Evolutionary conservation across 441 rosid genomes (phyloP).

Genomic region (Syzygium syzygioides): DNA sequence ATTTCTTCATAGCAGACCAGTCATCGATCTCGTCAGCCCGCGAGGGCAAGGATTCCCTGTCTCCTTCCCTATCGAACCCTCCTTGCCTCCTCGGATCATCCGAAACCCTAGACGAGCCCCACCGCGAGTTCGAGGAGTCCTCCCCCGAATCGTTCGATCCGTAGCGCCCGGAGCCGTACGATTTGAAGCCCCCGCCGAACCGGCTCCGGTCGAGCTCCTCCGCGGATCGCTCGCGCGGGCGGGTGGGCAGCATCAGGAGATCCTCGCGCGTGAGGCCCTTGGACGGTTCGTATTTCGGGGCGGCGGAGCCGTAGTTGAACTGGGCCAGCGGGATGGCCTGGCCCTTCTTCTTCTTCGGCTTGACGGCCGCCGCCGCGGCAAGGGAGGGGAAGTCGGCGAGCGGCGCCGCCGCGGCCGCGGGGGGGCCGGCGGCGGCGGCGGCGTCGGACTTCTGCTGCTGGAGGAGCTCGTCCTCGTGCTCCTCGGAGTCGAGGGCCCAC

Average conservation of each 20-base stretch:
- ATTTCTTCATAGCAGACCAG: slow-evolving; percentile 68
- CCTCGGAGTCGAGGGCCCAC: slow-evolving; percentile 91
- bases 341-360: slow-evolving; percentile 60
- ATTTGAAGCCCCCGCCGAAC: slow-evolving; percentile 72
- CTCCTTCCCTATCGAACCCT: slow-evolving; percentile 28
- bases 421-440: background rate
- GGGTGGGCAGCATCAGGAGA: slow-evolving; percentile 56
- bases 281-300: slow-evolving; percentile 11
- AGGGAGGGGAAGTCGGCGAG: slow-evolving; percentile 64
- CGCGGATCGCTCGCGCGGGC: slow-evolving; percentile 75
- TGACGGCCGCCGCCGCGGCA: slow-evolving; percentile 53
- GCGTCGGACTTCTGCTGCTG: slow-evolving; percentile 19
- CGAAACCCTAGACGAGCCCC: slow-evolving; percentile 7
- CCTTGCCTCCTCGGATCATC: slow-evolving; percentile 35
- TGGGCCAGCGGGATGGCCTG: slow-evolving; percentile 62
- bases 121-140: background rate
- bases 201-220: slow-evolving; percentile 74
- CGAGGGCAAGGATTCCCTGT: slow-evolving; percentile 44
- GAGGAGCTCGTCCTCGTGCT: slow-evolving; percentile 64
- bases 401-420: slow-evolving; percentile 8
- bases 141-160: slow-evolving; percentile 5
- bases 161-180: slow-evolving; percentile 45
- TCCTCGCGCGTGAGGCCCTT: slow-evolving; percentile 50
- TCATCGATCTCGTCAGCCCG: slow-evolving; percentile 90
- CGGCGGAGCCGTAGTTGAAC: slow-evolving; percentile 27